These are phyloP conservation scores for Primulina eburnea DNA, from an alignment of 257 asterid species.

Conservation along the genomic window DNA sequence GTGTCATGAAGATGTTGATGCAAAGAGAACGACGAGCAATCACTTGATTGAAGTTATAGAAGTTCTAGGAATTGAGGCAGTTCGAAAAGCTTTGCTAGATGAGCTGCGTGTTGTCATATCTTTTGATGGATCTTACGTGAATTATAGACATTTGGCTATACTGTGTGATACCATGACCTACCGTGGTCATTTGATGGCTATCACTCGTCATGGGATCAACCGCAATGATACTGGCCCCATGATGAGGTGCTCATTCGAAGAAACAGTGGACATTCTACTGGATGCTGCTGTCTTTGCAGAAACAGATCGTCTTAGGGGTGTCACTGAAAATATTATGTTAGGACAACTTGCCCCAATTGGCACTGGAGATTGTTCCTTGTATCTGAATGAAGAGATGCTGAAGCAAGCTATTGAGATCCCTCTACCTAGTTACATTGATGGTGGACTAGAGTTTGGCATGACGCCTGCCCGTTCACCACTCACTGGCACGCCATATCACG, in stretches of 20 bases:
- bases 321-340: conserved; percentile 92
- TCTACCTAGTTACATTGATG: conserved; percentile 91
- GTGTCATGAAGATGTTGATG: conserved; percentile 92
- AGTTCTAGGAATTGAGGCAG: conserved; percentile 98
- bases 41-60: conserved; percentile 96
- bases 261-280: conserved; percentile 93
- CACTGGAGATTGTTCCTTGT: conserved; percentile 86
- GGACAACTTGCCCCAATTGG: conserved; percentile 99
- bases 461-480: conserved; percentile 92
- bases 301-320: conserved; percentile 81
- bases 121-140: conserved; percentile 95
- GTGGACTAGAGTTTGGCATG: conserved; percentile 88
- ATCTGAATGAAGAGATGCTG: conserved; percentile 87
- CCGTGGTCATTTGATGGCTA: conserved; percentile 99
- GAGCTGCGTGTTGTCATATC: conserved; percentile 98
- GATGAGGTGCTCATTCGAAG: conserved; percentile 99
- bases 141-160: conserved; percentile 90
- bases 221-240: conserved; percentile 97
- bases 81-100: conserved; percentile 83
- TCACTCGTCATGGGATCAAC: conserved; percentile 96
- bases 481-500: conserved; percentile 82
- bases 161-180: conserved; percentile 98
- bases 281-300: conserved; percentile 98
- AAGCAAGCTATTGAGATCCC: conserved; percentile 89
- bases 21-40: conserved; percentile 86